Percentiles rank a stretch among this genome's conserved stretches.
Evolutionary conservation across 2,329 filamentous ascomycete genomes (phyloP).

Genomic region (Didymosphaeria variabile): DNA sequence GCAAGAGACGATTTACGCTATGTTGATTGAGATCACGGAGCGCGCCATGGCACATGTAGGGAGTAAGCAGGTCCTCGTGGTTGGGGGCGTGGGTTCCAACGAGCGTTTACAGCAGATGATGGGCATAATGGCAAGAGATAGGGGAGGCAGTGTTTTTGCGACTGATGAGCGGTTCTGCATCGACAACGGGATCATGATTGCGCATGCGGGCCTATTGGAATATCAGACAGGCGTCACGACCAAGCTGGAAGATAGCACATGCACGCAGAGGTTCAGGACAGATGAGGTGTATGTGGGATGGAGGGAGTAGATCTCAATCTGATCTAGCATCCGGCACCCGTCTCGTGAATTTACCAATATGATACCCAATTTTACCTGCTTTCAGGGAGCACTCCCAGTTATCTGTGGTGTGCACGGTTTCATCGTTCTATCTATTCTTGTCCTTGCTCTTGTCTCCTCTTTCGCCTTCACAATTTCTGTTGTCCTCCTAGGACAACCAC

Average conservation of each 20-base stretch:
- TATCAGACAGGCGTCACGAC: slow-evolving; percentile 84
- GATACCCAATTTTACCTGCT: slow-evolving; percentile 7
- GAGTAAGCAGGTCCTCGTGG: slow-evolving; percentile 87
- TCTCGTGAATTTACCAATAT: not conserved
- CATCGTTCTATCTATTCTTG: no score
- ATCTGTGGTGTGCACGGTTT: no score
- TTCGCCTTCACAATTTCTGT: no score
- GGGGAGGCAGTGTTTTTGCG: slow-evolving; percentile 89
- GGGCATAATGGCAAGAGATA: slow-evolving; percentile 89
- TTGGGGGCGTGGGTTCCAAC: slow-evolving; percentile 96
- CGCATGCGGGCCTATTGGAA: slow-evolving; percentile 89
- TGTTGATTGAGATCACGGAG: slow-evolving; percentile 98
- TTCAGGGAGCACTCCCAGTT: no score
- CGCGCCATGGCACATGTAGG: slow-evolving; percentile 98
- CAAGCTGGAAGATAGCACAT: slow-evolving; percentile 80
- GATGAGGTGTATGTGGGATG: slow-evolving; percentile 61
- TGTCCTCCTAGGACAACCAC: no score
- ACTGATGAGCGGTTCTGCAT: slow-evolving; percentile 99
- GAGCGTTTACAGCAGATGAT: slow-evolving; percentile 97
- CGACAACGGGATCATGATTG: slow-evolving; percentile 99
- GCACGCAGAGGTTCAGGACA: slow-evolving; percentile 61
- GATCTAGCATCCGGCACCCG: not conserved
- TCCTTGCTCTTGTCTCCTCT: no score
- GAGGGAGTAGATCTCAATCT: slow-evolving; percentile 47
- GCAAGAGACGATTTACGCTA: slow-evolving; percentile 94